Evolutionary conservation across 2,329 filamentous ascomycete species (phyloP).

Genomic region (Colletotrichum tropicicola): DNA sequence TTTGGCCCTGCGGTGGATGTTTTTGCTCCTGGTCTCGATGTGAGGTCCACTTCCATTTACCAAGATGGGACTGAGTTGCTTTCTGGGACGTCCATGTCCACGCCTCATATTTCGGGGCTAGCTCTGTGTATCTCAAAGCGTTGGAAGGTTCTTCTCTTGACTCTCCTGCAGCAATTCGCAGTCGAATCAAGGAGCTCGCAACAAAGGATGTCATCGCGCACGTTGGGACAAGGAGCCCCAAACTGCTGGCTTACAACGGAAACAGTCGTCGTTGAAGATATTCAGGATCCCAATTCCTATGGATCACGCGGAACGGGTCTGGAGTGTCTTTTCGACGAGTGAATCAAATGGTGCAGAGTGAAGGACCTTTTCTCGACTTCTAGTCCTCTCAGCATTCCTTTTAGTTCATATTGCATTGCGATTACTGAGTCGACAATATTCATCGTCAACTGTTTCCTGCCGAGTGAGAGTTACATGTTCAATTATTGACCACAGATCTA

Average conservation of each 20-base stretch:
- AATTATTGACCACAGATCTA: no score
- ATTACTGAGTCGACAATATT: no score
- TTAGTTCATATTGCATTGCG: no score
- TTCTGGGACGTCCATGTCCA: background rate
- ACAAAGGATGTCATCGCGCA: background rate
- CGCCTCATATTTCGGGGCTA: slow-evolving; percentile 37
- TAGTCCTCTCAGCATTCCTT: no score
- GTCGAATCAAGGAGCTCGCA: background rate
- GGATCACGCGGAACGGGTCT: no score
- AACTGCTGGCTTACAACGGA: background rate
- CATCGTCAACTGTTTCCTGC: no score
- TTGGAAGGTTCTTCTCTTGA: background rate
- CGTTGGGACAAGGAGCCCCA: background rate
- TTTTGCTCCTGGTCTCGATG: slow-evolving; percentile 36
- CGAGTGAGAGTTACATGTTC: no score
- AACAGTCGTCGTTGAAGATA: slow-evolving; percentile 34
- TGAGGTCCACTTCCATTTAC: slow-evolving; percentile 43
- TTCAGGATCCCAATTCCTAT: no score
- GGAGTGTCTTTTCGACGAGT: no score
- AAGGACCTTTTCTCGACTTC: no score
- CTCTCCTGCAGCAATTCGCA: background rate
- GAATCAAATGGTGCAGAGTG: no score
- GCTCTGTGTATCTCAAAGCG: slow-evolving; percentile 57
- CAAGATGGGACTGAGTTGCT: background rate
- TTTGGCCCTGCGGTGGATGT: slow-evolving; percentile 57